Conservation (phyloP, 352 stramenopile genomes). For the Pythium plurisporium region DNA sequence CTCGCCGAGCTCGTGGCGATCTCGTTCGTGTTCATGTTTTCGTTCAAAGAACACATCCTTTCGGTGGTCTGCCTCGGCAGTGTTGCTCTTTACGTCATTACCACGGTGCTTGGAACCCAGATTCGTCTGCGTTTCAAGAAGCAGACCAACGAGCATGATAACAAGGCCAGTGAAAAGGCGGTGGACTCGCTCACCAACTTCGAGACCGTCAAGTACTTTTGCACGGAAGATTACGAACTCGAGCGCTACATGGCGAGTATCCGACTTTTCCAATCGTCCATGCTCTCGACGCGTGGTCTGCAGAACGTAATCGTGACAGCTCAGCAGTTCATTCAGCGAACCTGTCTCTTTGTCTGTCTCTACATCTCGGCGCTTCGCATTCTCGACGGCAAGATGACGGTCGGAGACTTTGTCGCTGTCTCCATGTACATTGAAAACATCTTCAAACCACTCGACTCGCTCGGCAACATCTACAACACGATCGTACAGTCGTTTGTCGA, state of each 20-base stretch:
- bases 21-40: conserved; percentile 81
- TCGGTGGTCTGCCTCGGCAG: conserved; percentile 85
- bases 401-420: conserved; percentile 96
- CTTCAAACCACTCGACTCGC: conserved; percentile 96
- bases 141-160: conserved; percentile 92
- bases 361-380: conserved; percentile 55
- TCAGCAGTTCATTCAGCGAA: conserved; percentile 93
- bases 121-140: conserved; percentile 89
- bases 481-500: conserved; percentile 96
- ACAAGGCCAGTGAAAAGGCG: conserved; percentile 94
- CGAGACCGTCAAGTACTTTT: conserved; percentile 97
- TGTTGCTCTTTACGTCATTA: conserved; percentile 91
- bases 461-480: conserved; percentile 95
- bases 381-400: conserved; percentile 48
- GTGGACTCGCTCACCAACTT: conserved; percentile 98
- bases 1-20: conserved; percentile 94
- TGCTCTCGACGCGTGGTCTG: conserved; percentile 86
- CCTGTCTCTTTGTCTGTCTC: conserved; percentile 70
- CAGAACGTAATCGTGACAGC: conserved; percentile 92
- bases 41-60: conserved; percentile 91
- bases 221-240: conserved; percentile 91
- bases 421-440: conserved; percentile 93
- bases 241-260: conserved; percentile 75
- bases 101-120: conserved; percentile 81
- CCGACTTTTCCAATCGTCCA: conserved; percentile 86